A percentile compares a stretch with the other conserved stretches of the same genome.
These are phyloP conservation scores for Ogataea allantospora DNA, from an alignment of 805 yeast species.

Conservation along the genomic window DNA sequence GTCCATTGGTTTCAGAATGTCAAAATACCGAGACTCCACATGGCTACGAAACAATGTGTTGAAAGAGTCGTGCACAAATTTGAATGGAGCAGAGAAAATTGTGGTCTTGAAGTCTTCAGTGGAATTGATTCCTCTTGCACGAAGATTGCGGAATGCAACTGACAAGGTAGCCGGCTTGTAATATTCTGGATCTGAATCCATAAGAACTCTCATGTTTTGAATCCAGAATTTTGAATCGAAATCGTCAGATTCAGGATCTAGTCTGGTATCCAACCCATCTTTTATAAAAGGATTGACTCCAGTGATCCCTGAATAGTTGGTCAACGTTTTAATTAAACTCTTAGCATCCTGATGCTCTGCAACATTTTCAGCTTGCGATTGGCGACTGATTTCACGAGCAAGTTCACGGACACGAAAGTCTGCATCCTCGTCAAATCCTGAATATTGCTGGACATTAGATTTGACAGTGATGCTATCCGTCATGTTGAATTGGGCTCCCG, in stretches of 20 bases:
- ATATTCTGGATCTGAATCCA: constrained; percentile 54
- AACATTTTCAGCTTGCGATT: not conserved
- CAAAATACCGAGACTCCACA: constrained; percentile 35
- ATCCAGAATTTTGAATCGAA: constrained; percentile 62
- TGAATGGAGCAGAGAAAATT: constrained; percentile 40
- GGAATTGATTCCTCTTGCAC: constrained; percentile 57
- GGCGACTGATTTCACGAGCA: not conserved
- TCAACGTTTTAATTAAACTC: not conserved
- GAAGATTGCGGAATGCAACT: constrained; percentile 51
- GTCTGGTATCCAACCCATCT: constrained; percentile 27
- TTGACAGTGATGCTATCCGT: not conserved
- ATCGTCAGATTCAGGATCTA: constrained; percentile 54
- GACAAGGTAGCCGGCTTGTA: constrained; percentile 59
- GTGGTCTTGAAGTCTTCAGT: constrained; percentile 62
- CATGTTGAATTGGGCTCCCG: not conserved
- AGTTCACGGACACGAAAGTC: not conserved
- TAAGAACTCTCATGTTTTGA: constrained; percentile 51
- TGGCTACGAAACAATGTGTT: constrained; percentile 13
- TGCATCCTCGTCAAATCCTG: not conserved
- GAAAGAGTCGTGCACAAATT: constrained; percentile 21
- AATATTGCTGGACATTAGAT: not conserved
- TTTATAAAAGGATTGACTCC: not conserved
- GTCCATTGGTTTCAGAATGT: constrained; percentile 62
- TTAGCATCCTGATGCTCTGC: not conserved
- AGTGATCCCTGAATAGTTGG: not conserved